phyloP scores from a whole-genome alignment of 805 yeast genomes.

The Suhomyces xylopsoci region DNA sequence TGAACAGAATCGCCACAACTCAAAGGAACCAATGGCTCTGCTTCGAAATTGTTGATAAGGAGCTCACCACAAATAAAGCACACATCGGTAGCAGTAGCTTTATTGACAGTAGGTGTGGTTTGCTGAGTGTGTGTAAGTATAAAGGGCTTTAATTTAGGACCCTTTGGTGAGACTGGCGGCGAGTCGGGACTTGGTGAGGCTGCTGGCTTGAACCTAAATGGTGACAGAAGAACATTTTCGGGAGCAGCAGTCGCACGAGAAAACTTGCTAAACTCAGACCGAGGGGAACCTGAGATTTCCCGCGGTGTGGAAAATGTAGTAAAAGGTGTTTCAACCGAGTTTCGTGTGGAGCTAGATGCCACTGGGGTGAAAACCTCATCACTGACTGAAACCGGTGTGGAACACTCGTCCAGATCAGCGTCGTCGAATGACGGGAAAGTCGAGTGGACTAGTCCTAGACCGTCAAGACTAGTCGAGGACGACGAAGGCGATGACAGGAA shows the following conservation, averaged over 20 bases:
- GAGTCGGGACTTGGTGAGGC: neutral
- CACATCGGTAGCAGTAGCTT: neutral
- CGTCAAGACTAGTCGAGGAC: neutral
- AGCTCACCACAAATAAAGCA: conserved; percentile 56
- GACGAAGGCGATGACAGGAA: too few species aligned
- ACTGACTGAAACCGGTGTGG: neutral
- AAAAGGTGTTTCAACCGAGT: neutral
- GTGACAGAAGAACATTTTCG: neutral
- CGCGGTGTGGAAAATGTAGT: neutral
- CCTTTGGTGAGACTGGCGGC: neutral
- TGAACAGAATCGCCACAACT: conserved; percentile 57
- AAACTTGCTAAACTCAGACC: neutral
- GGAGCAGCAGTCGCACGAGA: neutral
- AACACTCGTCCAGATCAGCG: neutral
- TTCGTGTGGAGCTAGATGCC: neutral
- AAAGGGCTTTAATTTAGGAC: neutral
- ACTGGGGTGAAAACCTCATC: neutral
- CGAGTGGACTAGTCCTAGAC: neutral
- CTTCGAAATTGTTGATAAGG: conserved; percentile 41
- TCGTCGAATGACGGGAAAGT: neutral
- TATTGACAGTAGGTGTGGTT: neutral
- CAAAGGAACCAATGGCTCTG: conserved; percentile 47
- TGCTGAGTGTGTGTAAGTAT: neutral
- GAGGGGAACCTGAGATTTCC: neutral
- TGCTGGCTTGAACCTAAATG: neutral